A percentile compares a stretch with the other conserved stretches of the same genome.
These are phyloP conservation scores for Cucurbita pepo DNA, from an alignment of 306 rosid genomes.

Conservation along the genomic window DNA sequence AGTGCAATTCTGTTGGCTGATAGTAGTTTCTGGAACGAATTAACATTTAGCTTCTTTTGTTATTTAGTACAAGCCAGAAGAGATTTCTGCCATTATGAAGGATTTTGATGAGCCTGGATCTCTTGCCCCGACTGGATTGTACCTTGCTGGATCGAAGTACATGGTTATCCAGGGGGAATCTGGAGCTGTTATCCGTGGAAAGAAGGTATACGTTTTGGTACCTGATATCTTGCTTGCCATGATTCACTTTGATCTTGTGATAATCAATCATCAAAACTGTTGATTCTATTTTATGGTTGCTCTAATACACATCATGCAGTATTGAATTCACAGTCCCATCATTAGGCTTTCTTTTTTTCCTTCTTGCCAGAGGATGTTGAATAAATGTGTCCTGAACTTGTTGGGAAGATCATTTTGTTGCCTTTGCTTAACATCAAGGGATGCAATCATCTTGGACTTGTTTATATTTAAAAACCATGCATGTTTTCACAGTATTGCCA, in stretches of 20 bases:
- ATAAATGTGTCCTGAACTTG: not conserved
- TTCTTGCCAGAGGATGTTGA: not conserved
- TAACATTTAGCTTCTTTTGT: not conserved
- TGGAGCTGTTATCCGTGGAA: slow-evolving; percentile 42
- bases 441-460: not conserved
- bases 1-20: not conserved
- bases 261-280: not conserved
- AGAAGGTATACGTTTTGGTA: slow-evolving; percentile 23
- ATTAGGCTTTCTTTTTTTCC: no score
- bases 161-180: slow-evolving; percentile 52
- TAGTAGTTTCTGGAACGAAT: not conserved
- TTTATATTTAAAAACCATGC: not conserved
- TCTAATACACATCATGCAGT: not conserved
- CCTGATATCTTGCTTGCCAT: not conserved
- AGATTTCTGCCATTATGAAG: slow-evolving; percentile 25
- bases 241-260: not conserved
- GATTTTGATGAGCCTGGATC: slow-evolving; percentile 38
- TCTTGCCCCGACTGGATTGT: slow-evolving; percentile 44
- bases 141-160: slow-evolving; percentile 42
- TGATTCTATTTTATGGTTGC: not conserved
- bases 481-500: not conserved
- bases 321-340: not conserved
- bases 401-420: not conserved
- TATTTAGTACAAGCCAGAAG: slow-evolving; percentile 29
- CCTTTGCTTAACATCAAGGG: no score